A percentile compares a stretch with the other conserved stretches of the same genome.
These are phyloP conservation scores for Stropharia rugosoannulata DNA, from an alignment of 768 basidiomycete species.

Conservation along the genomic window DNA sequence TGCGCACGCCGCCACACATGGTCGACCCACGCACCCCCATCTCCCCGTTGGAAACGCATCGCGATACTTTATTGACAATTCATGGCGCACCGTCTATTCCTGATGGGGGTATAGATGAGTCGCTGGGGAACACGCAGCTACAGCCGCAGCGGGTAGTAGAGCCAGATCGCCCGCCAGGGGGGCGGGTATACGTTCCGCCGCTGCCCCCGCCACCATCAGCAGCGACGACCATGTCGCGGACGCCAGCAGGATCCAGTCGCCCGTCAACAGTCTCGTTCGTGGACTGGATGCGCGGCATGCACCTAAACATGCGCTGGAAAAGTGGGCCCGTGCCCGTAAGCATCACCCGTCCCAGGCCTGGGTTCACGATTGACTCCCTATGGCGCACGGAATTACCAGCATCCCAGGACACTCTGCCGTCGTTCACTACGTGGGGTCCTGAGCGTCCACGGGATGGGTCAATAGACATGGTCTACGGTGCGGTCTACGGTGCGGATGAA, in stretches of 20 bases:
- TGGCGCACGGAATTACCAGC: background rate
- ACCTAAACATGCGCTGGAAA: background rate
- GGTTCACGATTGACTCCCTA: background rate
- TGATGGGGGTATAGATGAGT: background rate
- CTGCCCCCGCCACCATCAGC: background rate
- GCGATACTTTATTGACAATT: background rate
- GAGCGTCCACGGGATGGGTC: background rate
- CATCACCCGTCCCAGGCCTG: background rate
- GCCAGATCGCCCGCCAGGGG: background rate
- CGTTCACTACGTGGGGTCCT: background rate
- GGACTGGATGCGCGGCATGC: background rate
- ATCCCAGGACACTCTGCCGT: background rate
- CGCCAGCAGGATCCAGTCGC: background rate
- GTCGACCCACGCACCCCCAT: background rate
- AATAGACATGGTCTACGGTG: background rate
- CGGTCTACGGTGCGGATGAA: background rate
- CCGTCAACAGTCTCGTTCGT: background rate
- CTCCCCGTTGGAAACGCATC: conserved; percentile 2
- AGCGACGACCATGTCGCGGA: background rate
- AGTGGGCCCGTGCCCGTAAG: background rate
- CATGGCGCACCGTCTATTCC: background rate
- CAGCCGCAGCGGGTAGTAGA: too few relatives aligned
- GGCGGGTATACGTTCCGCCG: background rate
- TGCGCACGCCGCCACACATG: background rate
- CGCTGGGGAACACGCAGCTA: background rate